Percentiles rank a stretch among this genome's conserved stretches.
Evolutionary conservation across 495 filamentous ascomycete genomes (phyloP).

Genomic region (Penicillium coprophilum): DNA sequence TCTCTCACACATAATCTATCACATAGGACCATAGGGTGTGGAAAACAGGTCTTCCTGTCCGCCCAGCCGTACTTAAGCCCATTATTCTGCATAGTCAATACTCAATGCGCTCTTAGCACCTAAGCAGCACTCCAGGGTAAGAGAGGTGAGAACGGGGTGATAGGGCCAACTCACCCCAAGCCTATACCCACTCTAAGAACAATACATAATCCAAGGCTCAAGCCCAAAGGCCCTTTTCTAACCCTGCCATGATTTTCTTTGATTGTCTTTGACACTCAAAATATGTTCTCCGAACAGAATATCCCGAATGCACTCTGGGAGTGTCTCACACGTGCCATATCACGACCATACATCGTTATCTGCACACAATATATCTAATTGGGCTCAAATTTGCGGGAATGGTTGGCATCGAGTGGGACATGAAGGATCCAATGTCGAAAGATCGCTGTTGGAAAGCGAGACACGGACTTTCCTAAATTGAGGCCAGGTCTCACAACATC

Average conservation of each 20-base stretch:
- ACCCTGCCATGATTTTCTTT: neutral
- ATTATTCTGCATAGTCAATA: conserved; percentile 10
- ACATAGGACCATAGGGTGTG: conserved; percentile 13
- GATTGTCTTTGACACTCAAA: neutral
- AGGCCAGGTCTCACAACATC: too few species aligned
- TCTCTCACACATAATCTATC: too few species aligned
- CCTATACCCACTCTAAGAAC: neutral
- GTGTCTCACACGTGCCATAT: conserved; percentile 17
- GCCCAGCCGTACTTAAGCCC: conserved; percentile 23
- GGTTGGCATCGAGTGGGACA: too few species aligned
- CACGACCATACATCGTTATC: too few species aligned
- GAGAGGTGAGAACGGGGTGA: conserved; percentile 15
- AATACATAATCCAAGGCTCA: neutral
- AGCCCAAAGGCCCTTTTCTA: neutral
- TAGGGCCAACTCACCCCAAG: neutral
- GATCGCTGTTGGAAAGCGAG: too few species aligned
- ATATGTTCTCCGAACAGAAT: conserved; percentile 8
- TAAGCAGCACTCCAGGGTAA: conserved; percentile 3
- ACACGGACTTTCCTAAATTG: too few species aligned
- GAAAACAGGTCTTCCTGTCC: conserved; percentile 25
- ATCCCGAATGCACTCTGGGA: conserved; percentile 14
- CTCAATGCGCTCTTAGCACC: conserved; percentile 9
- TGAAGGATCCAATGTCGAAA: too few species aligned
- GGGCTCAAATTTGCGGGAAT: too few species aligned
- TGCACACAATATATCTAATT: too few species aligned